phyloP scores from a whole-genome alignment of 192 early-diverging fungal genomes.

The Coemansia sp. region DNA sequence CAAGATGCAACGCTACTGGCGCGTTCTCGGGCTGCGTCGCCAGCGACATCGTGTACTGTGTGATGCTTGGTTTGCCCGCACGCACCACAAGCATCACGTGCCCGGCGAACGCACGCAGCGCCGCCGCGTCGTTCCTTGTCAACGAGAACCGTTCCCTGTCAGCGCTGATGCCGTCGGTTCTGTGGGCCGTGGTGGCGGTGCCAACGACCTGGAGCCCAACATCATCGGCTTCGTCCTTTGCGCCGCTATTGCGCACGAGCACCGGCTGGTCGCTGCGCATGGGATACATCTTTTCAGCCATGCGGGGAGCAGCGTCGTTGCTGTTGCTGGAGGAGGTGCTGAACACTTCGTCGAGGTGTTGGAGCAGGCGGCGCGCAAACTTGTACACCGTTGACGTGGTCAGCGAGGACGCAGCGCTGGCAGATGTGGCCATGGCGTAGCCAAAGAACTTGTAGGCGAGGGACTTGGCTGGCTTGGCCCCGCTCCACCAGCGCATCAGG shows the following conservation, averaged over 20 bases:
- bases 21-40: slow-evolving; percentile 32
- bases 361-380: slow-evolving; percentile 41
- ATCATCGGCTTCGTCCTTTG: background rate
- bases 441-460: slow-evolving; percentile 34
- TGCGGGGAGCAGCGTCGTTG: slow-evolving; percentile 13
- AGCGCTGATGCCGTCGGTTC: background rate
- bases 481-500: slow-evolving; percentile 46
- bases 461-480: slow-evolving; percentile 21
- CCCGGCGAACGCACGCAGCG: slow-evolving; percentile 34
- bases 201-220: background rate
- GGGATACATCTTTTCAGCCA: background rate
- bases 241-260: background rate
- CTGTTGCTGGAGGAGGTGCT: slow-evolving; percentile 26
- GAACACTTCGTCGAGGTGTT: slow-evolving; percentile 27
- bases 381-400: slow-evolving; percentile 45
- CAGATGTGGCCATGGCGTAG: slow-evolving; percentile 27
- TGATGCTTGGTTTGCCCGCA: slow-evolving; percentile 5
- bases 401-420: slow-evolving; percentile 18
- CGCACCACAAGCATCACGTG: slow-evolving; percentile 36
- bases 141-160: slow-evolving; percentile 2
- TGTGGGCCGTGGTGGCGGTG: no score
- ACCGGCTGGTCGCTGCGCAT: background rate
- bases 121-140: slow-evolving; percentile 26
- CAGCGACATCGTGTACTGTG: slow-evolving; percentile 44
- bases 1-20: slow-evolving; percentile 35